Percentiles rank a stretch among this genome's conserved stretches.
phyloP scores from a whole-genome alignment of 2,329 filamentous ascomycete species.

The Metarhizium rileyi region DNA sequence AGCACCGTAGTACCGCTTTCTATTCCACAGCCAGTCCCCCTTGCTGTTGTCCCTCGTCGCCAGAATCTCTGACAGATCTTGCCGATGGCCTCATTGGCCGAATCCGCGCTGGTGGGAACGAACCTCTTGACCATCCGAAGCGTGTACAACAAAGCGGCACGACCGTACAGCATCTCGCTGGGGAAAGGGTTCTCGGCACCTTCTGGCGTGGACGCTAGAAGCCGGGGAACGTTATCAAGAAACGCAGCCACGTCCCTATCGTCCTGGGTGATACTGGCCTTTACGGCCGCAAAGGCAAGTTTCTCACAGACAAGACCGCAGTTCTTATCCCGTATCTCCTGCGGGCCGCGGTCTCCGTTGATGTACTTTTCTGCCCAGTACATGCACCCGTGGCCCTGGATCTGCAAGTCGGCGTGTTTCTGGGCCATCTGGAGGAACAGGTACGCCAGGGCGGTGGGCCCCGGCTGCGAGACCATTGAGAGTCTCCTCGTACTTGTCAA shows the following conservation, averaged over 20 bases:
- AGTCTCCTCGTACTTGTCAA: conserved; percentile 21
- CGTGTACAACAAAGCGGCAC: conserved; percentile 58
- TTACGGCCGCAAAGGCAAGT: conserved; percentile 35
- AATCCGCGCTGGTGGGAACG: conserved; percentile 37
- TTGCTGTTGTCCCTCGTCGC: conserved; percentile 31
- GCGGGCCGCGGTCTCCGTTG: conserved; percentile 23
- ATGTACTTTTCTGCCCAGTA: conserved; percentile 42
- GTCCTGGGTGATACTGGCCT: conserved; percentile 32
- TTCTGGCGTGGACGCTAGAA: conserved; percentile 17
- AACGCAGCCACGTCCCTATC: conserved; percentile 27
- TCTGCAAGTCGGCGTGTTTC: conserved; percentile 30
- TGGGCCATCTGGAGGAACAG: conserved; percentile 41
- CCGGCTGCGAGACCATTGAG: conserved; percentile 41
- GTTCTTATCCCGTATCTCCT: conserved; percentile 28
- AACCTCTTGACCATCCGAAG: conserved; percentile 52
- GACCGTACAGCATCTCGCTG: conserved; percentile 58
- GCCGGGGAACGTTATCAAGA: conserved; percentile 27
- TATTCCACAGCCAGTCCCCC: conserved; percentile 52
- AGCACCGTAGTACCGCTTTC: conserved; percentile 53
- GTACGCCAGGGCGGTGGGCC: conserved; percentile 46
- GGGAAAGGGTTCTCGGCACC: conserved; percentile 29
- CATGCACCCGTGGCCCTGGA: conserved; percentile 30
- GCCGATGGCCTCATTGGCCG: conserved; percentile 43
- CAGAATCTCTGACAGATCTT: conserved; percentile 52
- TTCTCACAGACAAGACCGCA: conserved; percentile 43